phyloP scores from a whole-genome alignment of 1,284 basidiomycete species.

The Malassezia slooffiae region DNA sequence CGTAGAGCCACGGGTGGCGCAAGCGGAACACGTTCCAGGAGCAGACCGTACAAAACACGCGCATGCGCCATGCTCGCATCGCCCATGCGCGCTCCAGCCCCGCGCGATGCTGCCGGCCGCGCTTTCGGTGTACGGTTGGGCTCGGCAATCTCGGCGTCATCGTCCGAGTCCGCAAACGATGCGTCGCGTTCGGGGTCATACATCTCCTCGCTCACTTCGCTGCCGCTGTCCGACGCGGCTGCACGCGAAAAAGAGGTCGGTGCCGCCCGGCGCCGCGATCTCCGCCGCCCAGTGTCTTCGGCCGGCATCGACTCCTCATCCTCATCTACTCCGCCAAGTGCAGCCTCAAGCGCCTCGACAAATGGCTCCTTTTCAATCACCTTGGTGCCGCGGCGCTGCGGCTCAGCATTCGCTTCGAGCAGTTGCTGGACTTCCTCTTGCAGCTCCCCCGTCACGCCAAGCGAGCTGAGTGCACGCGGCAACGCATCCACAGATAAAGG shows the following conservation, averaged over 20 bases:
- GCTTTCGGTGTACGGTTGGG: not conserved
- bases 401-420: not conserved
- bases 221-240: not conserved
- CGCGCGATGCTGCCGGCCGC: no score
- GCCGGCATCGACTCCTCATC: not conserved
- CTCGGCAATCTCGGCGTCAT: not conserved
- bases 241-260: no score
- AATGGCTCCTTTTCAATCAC: not conserved
- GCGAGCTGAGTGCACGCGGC: no score
- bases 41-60: constrained; percentile 2
- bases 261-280: no score
- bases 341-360: constrained; percentile 5
- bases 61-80: constrained; percentile 1
- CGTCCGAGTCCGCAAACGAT: not conserved
- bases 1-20: not conserved
- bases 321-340: not conserved
- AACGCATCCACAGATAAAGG: no score
- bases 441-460: not conserved
- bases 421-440: not conserved
- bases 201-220: not conserved
- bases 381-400: not conserved
- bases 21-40: constrained; percentile 11
- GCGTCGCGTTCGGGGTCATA: not conserved
- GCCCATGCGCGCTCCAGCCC: no score
- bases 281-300: not conserved